Base-by-base conservation (phyloP, 805 yeast species). In the Starmerella cellae region DNA sequence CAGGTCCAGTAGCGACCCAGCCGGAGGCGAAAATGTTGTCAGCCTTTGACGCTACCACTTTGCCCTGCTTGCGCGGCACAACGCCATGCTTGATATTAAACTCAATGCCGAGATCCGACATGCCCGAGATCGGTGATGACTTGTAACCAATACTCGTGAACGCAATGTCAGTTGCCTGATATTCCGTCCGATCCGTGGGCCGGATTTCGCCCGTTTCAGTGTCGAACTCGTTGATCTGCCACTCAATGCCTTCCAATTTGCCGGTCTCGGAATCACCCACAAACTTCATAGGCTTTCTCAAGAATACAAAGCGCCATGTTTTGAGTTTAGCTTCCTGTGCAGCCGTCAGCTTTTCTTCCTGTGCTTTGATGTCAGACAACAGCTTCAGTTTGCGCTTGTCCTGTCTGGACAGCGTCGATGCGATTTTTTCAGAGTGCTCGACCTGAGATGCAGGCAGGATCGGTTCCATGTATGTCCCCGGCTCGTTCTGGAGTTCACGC, bases 1-100 rank as follows among this genome's bases (percentile, higher is more conserved):
- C 71, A 6, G 94, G 81, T 1, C 94, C 94, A 39, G 73, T 76
- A 43, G 80, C 75, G 37, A 85, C 77, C 98, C 98, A 91, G 0
- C 98, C 98, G 8, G 85, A 66, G 2, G 82, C 77, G 53, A 85
- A 88, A 1, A 52, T 46, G 44, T 71, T 75, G 1, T 65, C 60
- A 11, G 75, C 60, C 20, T 28, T 13, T 17, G 29, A 14, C 9
- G 38, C 48, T 3, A 37, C 35, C 6, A 49, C 54, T 2, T 36
- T 41, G 18, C 54, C 55, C 4, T 40, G 43, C 5, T 20, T 20
- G 19, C 42, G 37, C 18, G 40, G 27, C 9, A 47, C 26, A 8
- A 35, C 59, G 1, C 79, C 77, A 13, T 54, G 55, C 3, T 45
- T 42, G 1, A 29, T 26, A 47, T 73, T 71, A 55, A 77, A 79